Evolutionary conservation across 768 basidiomycete species (phyloP), one percentile per base, ranked within the genome.

Genomic region (Amanita rubescens): DNA sequence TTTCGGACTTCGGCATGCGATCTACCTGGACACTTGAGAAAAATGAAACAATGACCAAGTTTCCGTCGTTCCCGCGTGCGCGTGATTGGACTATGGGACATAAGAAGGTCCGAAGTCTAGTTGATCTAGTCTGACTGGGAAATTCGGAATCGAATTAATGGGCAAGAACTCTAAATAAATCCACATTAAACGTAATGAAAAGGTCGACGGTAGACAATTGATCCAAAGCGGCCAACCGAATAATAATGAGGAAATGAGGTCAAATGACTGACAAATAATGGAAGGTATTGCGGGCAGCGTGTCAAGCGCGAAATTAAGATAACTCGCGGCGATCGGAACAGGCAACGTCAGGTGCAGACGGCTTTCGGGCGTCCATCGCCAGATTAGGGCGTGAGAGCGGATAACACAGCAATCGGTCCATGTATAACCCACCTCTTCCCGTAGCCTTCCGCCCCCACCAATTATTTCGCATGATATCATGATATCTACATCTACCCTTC

Each of bases 391-490:
- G 49, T 35, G 22, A 50, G 35, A 25, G 34, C 34, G 49, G 49
- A 19, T 25, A 50, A 39, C 49, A 50, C 49, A 37, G 49, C 49
- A 50, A 24, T 39, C 49, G 35, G 49, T 2, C 1, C 34, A 50
- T 25, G 35, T 50, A 50, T 50, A n/a, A 37, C 22, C 49, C 49
- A 49, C 33, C 35, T 46, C 20, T 46, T 46, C 47, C 47, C 47
- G 47, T 48, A 34, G 19, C 6, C 47, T 9, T 39, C 25, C 37
- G 9, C 6, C 49, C 37, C 37, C 49, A 24, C 17, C 3, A 30
- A 6, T 30, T 15, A 44, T 44, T 30, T 44, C 43, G 43, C 25
- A n/a, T 47, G 20, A 30, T 30, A 30, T 30, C 27, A 27, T n/a
- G n/a, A n/a, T 34, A n/a, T 46, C 15, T 25, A 10, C 10, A 38